Conservation (phyloP, 305 asterid species). For the Fraxinus floribunda region DNA sequence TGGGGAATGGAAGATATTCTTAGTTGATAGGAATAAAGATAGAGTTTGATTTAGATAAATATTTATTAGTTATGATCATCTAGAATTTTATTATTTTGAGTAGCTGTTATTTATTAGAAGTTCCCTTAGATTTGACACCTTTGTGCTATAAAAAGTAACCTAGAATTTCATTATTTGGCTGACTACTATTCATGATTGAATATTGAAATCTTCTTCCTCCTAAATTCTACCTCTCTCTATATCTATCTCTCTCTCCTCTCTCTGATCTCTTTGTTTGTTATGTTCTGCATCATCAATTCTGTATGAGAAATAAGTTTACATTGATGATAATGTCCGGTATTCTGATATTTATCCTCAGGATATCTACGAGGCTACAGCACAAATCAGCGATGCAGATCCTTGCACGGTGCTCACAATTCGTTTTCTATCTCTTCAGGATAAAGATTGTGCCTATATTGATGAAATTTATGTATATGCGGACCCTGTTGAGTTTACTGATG, state of each 20-base stretch:
- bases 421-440: slow-evolving; percentile 76
- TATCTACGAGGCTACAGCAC: slow-evolving; percentile 86
- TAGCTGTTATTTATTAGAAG: background rate
- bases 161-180: background rate
- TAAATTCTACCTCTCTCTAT: background rate
- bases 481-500: slow-evolving; percentile 47
- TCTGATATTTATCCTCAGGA: slow-evolving; percentile 48
- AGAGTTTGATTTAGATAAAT: background rate
- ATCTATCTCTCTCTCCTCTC: background rate
- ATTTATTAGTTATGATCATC: background rate
- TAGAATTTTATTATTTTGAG: background rate
- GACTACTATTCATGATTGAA: background rate
- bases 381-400: slow-evolving; percentile 71
- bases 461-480: slow-evolving; percentile 74
- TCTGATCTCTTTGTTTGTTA: background rate
- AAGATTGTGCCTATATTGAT: slow-evolving; percentile 56
- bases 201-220: background rate
- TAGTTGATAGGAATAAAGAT: background rate
- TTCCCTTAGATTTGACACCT: background rate
- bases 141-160: background rate
- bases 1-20: background rate
- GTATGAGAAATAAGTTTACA: background rate
- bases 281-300: slow-evolving; percentile 4
- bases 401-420: slow-evolving; percentile 70
- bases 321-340: slow-evolving; percentile 3